Conservation (phyloP, 148 eudicot genomes). For the Rhododendron mucronatum region DNA sequence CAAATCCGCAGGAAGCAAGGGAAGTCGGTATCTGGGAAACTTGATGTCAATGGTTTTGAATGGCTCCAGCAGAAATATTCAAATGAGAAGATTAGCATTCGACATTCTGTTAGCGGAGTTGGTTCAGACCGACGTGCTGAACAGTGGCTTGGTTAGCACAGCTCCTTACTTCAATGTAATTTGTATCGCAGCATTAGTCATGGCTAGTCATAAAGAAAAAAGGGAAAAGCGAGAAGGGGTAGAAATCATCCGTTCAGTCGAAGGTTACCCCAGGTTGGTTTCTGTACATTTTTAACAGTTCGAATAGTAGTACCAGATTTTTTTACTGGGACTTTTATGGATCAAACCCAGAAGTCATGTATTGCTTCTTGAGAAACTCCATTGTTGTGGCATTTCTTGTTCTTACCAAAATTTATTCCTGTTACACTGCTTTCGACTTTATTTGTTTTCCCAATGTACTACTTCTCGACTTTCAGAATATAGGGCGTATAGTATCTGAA, state of each 20-base stretch:
- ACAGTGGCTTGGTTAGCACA: slow-evolving; percentile 87
- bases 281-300: not conserved
- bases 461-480: not conserved
- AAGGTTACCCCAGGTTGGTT: not conserved
- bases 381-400: not conserved
- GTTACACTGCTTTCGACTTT: not conserved
- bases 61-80: slow-evolving; percentile 86
- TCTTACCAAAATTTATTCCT: not conserved
- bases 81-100: slow-evolving; percentile 85
- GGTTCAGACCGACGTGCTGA: slow-evolving; percentile 54
- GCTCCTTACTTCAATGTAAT: too few species aligned
- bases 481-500: not conserved
- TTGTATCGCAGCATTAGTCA: not conserved
- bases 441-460: not conserved
- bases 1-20: slow-evolving; percentile 82
- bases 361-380: not conserved
- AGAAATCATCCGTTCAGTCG: not conserved
- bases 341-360: not conserved
- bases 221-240: not conserved
- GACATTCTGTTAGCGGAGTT: slow-evolving; percentile 75
- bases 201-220: not conserved
- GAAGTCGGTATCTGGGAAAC: slow-evolving; percentile 90
- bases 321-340: not conserved
- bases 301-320: not conserved
- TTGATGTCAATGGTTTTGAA: slow-evolving; percentile 90